Evolutionary conservation across 2,329 filamentous ascomycete species (phyloP).

Genomic region (Aspergillus piperis): DNA sequence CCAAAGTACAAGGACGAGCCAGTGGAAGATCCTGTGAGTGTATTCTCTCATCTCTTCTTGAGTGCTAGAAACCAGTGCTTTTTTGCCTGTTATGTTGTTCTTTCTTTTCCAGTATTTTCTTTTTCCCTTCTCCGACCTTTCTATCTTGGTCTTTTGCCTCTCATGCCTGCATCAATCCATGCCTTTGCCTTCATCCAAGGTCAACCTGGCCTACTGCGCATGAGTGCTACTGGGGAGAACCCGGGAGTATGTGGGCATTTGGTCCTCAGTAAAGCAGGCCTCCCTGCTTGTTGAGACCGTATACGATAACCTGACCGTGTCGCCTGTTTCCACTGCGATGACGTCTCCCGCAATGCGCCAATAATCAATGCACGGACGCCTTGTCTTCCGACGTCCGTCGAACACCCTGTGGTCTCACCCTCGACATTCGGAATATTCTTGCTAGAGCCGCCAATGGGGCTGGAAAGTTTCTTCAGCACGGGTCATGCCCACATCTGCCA

Average conservation of each 20-base stretch:
- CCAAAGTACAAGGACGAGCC: constrained; percentile 53
- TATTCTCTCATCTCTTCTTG: constrained; percentile 9
- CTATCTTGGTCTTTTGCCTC: neutral
- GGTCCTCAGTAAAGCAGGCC: neutral
- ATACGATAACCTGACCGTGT: constrained; percentile 3
- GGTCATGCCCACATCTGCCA: neutral
- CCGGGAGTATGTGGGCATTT: constrained; percentile 2
- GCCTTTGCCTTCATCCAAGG: constrained; percentile 13
- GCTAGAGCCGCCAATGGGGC: neutral
- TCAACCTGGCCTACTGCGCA: constrained; percentile 18
- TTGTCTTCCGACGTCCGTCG: neutral
- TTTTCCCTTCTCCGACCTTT: constrained; percentile 15
- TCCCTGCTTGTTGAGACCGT: neutral
- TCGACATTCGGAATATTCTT: neutral
- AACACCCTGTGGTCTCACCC: neutral
- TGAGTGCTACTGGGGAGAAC: constrained; percentile 13
- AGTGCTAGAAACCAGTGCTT: constrained; percentile 4
- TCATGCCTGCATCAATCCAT: neutral
- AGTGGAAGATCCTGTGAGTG: constrained; percentile 50
- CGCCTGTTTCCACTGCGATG: neutral
- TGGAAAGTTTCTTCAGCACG: neutral
- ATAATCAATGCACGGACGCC: neutral
- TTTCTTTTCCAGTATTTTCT: constrained; percentile 16
- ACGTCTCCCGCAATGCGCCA: neutral
- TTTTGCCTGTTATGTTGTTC: constrained; percentile 10